Percentiles rank a stretch among this genome's conserved stretches.
Conservation (phyloP, 805 yeast genomes). For the Lachancea meyersii region DNA sequence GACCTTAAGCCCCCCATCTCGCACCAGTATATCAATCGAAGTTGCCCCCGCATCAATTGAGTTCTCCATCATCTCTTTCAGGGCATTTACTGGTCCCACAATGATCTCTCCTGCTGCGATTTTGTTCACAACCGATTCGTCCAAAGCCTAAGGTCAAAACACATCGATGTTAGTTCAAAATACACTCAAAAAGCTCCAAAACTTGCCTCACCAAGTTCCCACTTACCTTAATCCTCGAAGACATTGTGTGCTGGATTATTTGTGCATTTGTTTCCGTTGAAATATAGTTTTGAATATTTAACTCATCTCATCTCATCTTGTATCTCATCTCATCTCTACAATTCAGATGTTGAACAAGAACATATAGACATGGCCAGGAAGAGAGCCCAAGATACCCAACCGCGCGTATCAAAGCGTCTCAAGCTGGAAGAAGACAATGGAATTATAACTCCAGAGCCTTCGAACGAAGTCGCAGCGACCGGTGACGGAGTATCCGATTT, state of each 20-base stretch:
- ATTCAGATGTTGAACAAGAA: neutral
- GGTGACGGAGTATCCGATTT: conserved; percentile 18
- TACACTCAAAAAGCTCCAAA: neutral
- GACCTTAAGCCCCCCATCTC: conserved; percentile 86
- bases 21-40: conserved; percentile 67
- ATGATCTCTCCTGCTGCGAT: conserved; percentile 98
- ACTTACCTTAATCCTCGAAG: conserved; percentile 4
- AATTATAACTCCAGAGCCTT: neutral
- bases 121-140: conserved; percentile 67
- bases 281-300: no score
- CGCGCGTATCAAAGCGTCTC: neutral
- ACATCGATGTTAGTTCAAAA: neutral
- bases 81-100: conserved; percentile 87
- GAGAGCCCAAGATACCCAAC: neutral
- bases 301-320: neutral
- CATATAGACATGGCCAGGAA: neutral
- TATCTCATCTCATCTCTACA: neutral
- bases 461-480: neutral
- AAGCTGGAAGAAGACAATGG: neutral
- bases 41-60: conserved; percentile 81
- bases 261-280: no score
- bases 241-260: neutral
- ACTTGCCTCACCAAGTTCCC: neutral
- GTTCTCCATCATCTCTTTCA: conserved; percentile 89
- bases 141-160: conserved; percentile 38